Base-by-base conservation (phyloP, 2,329 filamentous ascomycete genomes). In the Cladosporium colombiae region DNA sequence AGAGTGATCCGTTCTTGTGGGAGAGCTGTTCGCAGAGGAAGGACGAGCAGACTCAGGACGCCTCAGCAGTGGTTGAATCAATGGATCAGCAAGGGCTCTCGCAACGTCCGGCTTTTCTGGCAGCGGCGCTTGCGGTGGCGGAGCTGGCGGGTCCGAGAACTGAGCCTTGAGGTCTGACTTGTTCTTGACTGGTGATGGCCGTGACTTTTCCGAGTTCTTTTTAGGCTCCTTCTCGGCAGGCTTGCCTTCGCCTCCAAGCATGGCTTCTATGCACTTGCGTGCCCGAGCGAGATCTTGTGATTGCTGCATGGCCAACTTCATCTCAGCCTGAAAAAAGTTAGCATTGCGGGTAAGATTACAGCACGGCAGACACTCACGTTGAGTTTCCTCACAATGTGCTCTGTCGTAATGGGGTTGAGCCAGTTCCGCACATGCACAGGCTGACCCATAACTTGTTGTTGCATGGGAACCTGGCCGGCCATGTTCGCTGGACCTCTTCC, bases 101-200 rank as follows among this genome's bases (percentile, higher is more conserved):
- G 78, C 82, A 18, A 85, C 87, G 77, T 96, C 92, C 0, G 94
- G 94, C 77, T 97, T 97, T 75, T 97, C 93, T 0, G 94, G 94
- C 6, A 98, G 82, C 16, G 94, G 94, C 72, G 96, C 93, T 71
- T 96, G 93, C 31, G 94, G 94, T 29, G 94, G 94, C 8, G 94
- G 94, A 25, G 93, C 94, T 4, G 94, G 94, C 60, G 94, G 94
- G 66, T 97, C 93, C 1, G 92, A 95, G 76, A 97, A 98, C 62
- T 93, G 87, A 5, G 91, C 87, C 73, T 95, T 94, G 49, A 89
- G 82, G 74, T 97, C 93, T 14, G 87, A 79, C 70, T 92, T 89
- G 23, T 88, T 80, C 70, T 92, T 89, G 56, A 79, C 75, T 6
- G 81, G 81, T 13, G 80, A 78, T 67, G 80, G 72, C 67, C 74